A percentile compares a stretch with the other conserved stretches of the same genome.
These are phyloP conservation scores for Pseudonitzschia delicatissima DNA, from an alignment of 108 stramenopile species.

Conservation along the genomic window DNA sequence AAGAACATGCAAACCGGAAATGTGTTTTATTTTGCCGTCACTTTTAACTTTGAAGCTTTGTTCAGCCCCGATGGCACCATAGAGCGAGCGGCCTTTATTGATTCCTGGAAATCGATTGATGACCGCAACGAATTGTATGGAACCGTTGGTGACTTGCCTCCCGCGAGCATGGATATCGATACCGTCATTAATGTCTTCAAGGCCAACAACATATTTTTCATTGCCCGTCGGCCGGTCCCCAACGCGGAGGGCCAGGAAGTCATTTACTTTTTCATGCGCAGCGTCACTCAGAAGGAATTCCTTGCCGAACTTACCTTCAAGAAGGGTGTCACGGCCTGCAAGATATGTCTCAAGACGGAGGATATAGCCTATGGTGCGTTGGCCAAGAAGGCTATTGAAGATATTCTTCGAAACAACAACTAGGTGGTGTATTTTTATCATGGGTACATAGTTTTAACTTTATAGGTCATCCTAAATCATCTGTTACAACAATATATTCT, in stretches of 20 bases:
- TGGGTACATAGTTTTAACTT: no score
- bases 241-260: conserved; percentile 91
- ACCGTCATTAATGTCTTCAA: conserved; percentile 75
- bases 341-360: conserved; percentile 90
- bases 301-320: conserved; percentile 94
- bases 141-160: conserved; percentile 70
- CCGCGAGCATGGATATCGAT: conserved; percentile 74
- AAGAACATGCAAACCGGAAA: conserved; percentile 87
- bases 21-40: conserved; percentile 91
- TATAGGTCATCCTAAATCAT: no score
- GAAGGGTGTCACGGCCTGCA: conserved; percentile 85
- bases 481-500: no score
- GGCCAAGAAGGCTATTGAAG: conserved; percentile 82
- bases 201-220: conserved; percentile 78
- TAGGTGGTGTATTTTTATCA: background rate
- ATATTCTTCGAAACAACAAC: conserved; percentile 52
- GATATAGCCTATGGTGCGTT: conserved; percentile 62
- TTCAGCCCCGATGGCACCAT: conserved; percentile 75
- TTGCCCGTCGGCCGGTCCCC: conserved; percentile 92
- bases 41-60: conserved; percentile 78
- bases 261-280: conserved; percentile 87
- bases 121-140: conserved; percentile 85
- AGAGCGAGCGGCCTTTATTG: conserved; percentile 77
- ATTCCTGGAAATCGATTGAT: conserved; percentile 86
- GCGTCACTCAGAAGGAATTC: conserved; percentile 73